phyloP scores from a whole-genome alignment of 352 stramenopile species.

The Pythium aquatile region DNA sequence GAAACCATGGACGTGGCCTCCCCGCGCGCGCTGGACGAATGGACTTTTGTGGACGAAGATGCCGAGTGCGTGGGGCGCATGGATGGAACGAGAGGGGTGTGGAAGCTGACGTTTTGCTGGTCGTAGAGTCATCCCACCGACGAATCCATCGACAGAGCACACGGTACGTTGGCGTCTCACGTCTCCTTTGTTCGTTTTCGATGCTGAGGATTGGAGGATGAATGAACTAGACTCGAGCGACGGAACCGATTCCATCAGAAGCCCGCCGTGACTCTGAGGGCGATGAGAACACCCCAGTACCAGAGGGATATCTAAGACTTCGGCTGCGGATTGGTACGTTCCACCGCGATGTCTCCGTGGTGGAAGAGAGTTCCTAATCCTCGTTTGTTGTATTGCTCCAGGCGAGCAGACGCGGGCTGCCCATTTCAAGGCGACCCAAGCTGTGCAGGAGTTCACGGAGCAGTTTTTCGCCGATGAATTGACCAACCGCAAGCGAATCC shows the following conservation, averaged over 20 bases:
- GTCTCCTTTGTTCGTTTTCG: not conserved
- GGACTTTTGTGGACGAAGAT: conserved; percentile 67
- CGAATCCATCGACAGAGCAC: not conserved
- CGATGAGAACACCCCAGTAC: conserved; percentile 24
- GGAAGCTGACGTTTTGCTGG: not conserved
- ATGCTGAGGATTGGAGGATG: not conserved
- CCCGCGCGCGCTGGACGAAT: conserved; percentile 48
- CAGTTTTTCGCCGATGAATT: conserved; percentile 70
- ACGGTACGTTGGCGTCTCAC: not conserved
- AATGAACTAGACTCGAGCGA: not conserved
- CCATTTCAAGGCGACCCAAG: conserved; percentile 68
- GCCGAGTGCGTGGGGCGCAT: conserved; percentile 43
- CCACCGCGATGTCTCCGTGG: not conserved
- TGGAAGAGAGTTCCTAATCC: not conserved
- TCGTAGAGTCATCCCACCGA: not conserved
- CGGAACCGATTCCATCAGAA: not conserved
- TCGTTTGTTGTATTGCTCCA: conserved; percentile 10
- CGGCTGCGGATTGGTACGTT: conserved; percentile 49
- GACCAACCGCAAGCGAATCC: conserved; percentile 54
- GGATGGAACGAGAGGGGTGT: conserved; percentile 1
- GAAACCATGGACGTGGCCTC: conserved; percentile 14
- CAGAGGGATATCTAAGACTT: conserved; percentile 49
- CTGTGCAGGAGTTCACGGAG: conserved; percentile 59
- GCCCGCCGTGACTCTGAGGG: not conserved
- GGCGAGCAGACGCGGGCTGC: conserved; percentile 48